Evolutionary conservation across 208 protist genomes (phyloP).

Genomic region (Trypanosoma mega): DNA sequence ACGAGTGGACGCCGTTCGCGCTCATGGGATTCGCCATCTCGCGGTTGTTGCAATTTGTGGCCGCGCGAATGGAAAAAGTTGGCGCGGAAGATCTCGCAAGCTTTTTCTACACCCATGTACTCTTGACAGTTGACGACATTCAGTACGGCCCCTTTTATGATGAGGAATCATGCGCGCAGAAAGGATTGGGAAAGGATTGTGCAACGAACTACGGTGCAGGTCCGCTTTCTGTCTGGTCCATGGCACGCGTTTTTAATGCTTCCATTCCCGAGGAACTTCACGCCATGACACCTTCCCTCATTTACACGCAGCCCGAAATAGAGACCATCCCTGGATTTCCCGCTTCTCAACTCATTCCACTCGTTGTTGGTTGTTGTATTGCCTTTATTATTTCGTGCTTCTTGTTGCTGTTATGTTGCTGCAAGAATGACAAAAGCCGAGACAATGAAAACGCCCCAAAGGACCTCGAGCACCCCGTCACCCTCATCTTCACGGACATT

Average conservation of each 20-base stretch:
- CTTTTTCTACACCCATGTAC: slow-evolving; percentile 15
- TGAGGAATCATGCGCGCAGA: not conserved
- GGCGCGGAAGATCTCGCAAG: slow-evolving; percentile 15
- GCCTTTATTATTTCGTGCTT: slow-evolving; percentile 8
- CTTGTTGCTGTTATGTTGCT: slow-evolving; percentile 1
- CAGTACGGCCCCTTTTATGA: slow-evolving; percentile 14
- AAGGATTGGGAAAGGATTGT: slow-evolving; percentile 6
- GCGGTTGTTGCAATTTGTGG: slow-evolving; percentile 7
- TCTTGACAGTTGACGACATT: slow-evolving; percentile 15
- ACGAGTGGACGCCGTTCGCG: not conserved
- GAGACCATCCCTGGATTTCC: not conserved
- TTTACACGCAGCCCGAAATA: slow-evolving; percentile 5
- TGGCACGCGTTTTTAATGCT: slow-evolving; percentile 26
- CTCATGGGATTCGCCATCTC: slow-evolving; percentile 8
- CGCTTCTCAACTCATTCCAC: not conserved
- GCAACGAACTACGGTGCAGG: slow-evolving; percentile 37
- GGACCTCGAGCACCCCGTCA: slow-evolving; percentile 7
- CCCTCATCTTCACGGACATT: slow-evolving; percentile 32
- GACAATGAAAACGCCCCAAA: slow-evolving; percentile 8
- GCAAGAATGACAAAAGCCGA: not conserved
- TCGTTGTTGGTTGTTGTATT: not conserved
- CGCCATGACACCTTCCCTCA: slow-evolving; percentile 25
- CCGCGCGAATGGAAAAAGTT: slow-evolving; percentile 2
- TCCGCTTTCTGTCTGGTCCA: slow-evolving; percentile 18
- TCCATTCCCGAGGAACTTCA: not conserved